phyloP scores from a whole-genome alignment of 208 protist genomes.

The Herpetomonas samuelpessoai region DNA sequence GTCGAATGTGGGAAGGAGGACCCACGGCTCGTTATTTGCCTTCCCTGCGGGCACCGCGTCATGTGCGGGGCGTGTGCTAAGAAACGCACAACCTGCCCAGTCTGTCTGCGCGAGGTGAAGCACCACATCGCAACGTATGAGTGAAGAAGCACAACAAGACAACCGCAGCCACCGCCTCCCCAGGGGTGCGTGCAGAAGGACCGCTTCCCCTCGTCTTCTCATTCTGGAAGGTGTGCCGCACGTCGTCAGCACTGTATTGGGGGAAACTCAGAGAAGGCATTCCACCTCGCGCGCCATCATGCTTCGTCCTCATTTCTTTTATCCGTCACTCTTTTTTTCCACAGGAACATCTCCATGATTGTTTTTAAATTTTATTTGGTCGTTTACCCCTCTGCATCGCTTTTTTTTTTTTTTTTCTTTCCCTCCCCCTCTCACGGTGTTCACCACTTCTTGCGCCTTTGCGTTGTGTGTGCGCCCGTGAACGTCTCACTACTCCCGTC shows the following conservation, averaged over 20 bases:
- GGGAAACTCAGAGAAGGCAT: no score
- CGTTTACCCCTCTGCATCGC: not conserved
- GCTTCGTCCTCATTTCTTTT: no score
- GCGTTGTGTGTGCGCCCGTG: not conserved
- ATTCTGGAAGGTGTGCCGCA: no score
- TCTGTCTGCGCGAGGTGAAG: slow-evolving; percentile 55
- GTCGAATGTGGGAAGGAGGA: slow-evolving; percentile 35
- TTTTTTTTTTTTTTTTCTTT: slow-evolving; percentile 7
- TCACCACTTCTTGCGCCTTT: not conserved
- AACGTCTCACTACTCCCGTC: not conserved
- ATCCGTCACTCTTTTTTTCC: no score
- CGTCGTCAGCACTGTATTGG: no score
- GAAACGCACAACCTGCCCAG: slow-evolving; percentile 63
- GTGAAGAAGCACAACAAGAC: no score
- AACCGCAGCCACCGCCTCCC: no score
- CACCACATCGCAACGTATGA: slow-evolving; percentile 29
- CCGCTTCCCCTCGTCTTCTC: no score
- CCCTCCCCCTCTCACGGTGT: not conserved
- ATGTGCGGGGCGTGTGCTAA: slow-evolving; percentile 63
- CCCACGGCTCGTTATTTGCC: slow-evolving; percentile 43
- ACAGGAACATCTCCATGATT: no score
- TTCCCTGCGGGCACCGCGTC: slow-evolving; percentile 82
- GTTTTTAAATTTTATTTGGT: no score
- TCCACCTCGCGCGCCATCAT: no score
- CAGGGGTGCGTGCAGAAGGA: no score